Conservation (phyloP, 306 rosid genomes). For the Casuarina glauca region DNA sequence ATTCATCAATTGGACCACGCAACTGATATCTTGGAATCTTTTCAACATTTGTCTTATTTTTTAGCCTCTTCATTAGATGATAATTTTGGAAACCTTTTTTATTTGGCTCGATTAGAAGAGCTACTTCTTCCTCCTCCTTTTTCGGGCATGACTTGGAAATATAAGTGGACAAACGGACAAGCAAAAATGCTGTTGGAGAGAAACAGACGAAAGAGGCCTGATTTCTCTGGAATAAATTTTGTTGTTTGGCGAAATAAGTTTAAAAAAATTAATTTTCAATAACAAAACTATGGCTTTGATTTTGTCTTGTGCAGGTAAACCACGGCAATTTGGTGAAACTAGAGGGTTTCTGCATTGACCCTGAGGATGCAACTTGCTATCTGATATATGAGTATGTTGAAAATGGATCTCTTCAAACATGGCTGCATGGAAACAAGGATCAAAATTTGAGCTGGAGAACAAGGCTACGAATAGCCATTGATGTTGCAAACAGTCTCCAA, state of each 20-base stretch:
- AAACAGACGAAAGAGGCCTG: background rate
- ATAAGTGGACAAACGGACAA: background rate
- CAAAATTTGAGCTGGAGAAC: conserved; percentile 64
- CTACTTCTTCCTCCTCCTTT: background rate
- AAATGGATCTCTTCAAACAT: conserved; percentile 72
- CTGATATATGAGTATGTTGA: conserved; percentile 83
- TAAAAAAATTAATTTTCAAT: background rate
- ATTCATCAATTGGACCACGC: background rate
- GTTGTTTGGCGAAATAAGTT: background rate
- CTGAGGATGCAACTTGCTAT: conserved; percentile 67
- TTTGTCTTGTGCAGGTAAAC: conserved; percentile 63
- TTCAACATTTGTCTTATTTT: conserved; percentile 30
- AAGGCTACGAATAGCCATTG: conserved; percentile 68
- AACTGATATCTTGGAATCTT: conserved; percentile 10
- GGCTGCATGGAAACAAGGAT: conserved; percentile 54
- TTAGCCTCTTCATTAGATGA: conserved; percentile 1
- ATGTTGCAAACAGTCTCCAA: conserved; percentile 85
- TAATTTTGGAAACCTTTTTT: conserved; percentile 8
- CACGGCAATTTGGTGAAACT: conserved; percentile 94
- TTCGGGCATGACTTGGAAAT: background rate
- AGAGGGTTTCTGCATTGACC: conserved; percentile 89
- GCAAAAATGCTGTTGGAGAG: background rate
- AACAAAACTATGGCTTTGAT: conserved; percentile 5
- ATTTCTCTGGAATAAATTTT: background rate
- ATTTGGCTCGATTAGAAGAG: no score